Conservation (phyloP, 2,329 filamentous ascomycete species). For the Tolypocladium paradoxum region DNA sequence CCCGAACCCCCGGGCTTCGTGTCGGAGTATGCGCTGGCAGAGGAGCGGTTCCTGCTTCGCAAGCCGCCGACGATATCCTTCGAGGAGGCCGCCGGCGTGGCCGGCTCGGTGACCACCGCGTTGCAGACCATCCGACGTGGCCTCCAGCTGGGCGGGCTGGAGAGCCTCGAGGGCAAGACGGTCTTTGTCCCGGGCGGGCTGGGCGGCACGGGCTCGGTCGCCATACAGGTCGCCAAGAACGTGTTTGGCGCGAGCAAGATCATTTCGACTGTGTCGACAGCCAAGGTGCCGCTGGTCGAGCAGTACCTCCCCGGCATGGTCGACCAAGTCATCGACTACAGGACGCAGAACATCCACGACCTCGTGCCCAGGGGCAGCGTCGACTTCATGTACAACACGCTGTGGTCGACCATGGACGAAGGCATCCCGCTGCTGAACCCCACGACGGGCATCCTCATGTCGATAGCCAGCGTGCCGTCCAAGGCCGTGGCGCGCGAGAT, state of each 20-base stretch:
- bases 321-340: conserved; percentile 43
- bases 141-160: conserved; percentile 22
- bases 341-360: conserved; percentile 23
- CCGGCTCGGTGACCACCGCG: conserved; percentile 28
- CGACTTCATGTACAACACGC: conserved; percentile 41
- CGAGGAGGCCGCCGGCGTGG: conserved; percentile 25
- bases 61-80: conserved; percentile 21
- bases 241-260: conserved; percentile 34
- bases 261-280: conserved; percentile 41
- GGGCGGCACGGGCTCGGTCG: conserved; percentile 34
- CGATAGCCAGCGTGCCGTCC: conserved; percentile 27
- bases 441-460: conserved; percentile 26
- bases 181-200: conserved; percentile 41
- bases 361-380: conserved; percentile 30
- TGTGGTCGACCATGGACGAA: conserved; percentile 23
- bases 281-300: conserved; percentile 35
- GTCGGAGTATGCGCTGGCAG: conserved; percentile 28
- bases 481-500: conserved; percentile 16
- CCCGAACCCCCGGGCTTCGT: conserved; percentile 19
- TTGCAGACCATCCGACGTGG: conserved; percentile 31
- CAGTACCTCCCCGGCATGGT: conserved; percentile 30
- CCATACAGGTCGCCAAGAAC: conserved; percentile 38
- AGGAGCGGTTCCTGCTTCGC: conserved; percentile 21
- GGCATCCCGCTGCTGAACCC: conserved; percentile 29
- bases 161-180: conserved; percentile 35